A percentile compares a stretch with the other conserved stretches of the same genome.
Evolutionary conservation across 2,329 filamentous ascomycete genomes (phyloP).

Genomic region (Neoarthrinium moseri): DNA sequence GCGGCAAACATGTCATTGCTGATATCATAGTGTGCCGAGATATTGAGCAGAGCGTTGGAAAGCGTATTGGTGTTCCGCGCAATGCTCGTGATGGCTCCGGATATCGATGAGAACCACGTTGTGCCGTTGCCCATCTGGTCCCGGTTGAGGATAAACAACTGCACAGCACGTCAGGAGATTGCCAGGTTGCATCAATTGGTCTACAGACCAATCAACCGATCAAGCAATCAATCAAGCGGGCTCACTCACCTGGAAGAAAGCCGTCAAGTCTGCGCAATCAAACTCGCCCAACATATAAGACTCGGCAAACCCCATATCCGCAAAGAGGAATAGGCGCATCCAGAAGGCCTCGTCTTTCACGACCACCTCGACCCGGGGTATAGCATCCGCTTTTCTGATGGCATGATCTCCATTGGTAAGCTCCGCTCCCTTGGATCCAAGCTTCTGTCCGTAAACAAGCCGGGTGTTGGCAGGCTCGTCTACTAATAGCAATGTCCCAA

Average conservation of each 20-base stretch:
- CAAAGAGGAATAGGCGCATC: slow-evolving; percentile 67
- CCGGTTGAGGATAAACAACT: slow-evolving; percentile 73
- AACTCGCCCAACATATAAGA: slow-evolving; percentile 73
- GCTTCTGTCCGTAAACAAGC: slow-evolving; percentile 44
- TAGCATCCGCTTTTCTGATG: slow-evolving; percentile 28
- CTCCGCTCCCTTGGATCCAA: slow-evolving; percentile 34
- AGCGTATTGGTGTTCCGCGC: slow-evolving; percentile 58
- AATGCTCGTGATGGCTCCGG: slow-evolving; percentile 55
- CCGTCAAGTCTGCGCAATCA: slow-evolving; percentile 63
- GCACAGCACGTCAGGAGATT: slow-evolving; percentile 16
- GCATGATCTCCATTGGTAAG: slow-evolving; percentile 33
- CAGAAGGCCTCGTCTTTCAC: slow-evolving; percentile 66
- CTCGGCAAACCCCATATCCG: slow-evolving; percentile 74
- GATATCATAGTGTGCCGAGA: slow-evolving; percentile 73
- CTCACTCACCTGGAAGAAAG: slow-evolving; percentile 62
- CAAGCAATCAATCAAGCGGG: not conserved
- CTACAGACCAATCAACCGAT: too few relatives aligned
- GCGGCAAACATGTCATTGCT: slow-evolving; percentile 75
- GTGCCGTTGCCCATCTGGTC: slow-evolving; percentile 62
- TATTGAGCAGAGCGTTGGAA: slow-evolving; percentile 61
- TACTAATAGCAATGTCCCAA: slow-evolving; percentile 46
- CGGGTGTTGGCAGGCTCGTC: slow-evolving; percentile 43
- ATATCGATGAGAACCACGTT: slow-evolving; percentile 59
- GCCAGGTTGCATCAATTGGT: too few relatives aligned
- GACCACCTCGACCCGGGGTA: slow-evolving; percentile 51